A percentile compares a stretch with the other conserved stretches of the same genome.
Conservation (phyloP, 495 filamentous ascomycete species). For the Hypomontagnella monticulosa region DNA sequence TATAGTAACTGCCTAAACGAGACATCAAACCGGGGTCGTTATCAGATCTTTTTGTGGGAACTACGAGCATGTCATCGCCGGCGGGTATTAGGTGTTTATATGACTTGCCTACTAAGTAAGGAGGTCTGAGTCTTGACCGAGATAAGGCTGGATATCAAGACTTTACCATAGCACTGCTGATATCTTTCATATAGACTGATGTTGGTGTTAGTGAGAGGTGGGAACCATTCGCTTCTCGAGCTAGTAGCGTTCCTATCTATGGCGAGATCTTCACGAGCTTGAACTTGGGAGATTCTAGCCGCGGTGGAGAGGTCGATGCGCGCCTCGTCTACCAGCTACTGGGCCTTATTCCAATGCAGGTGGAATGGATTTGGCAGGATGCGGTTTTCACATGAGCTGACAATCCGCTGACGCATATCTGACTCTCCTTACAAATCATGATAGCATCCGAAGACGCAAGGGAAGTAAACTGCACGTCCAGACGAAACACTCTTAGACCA, state of each 20-base stretch:
- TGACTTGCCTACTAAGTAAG: neutral
- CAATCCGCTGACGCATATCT: conserved; percentile 28
- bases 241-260: conserved; percentile 10
- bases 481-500: conserved; percentile 13
- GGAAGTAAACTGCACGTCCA: neutral
- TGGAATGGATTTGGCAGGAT: conserved; percentile 7
- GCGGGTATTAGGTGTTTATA: neutral
- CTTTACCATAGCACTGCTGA: neutral
- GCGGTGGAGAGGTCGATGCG: conserved; percentile 12
- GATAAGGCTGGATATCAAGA: conserved; percentile 11
- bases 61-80: conserved; percentile 1
- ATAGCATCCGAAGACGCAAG: conserved; percentile 11
- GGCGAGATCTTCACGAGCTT: neutral
- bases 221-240: conserved; percentile 13
- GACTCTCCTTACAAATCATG: conserved; percentile 26
- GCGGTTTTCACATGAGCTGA: conserved; percentile 31
- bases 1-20: conserved; percentile 31
- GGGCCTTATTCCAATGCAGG: conserved; percentile 8
- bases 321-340: conserved; percentile 3
- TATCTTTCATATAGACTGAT: too few relatives aligned
- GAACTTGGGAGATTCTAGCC: conserved; percentile 27
- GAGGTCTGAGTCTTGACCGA: conserved; percentile 2
- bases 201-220: too few relatives aligned
- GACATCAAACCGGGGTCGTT: conserved; percentile 1
- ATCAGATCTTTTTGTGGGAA: conserved; percentile 19